A percentile compares a stretch with the other conserved stretches of the same genome.
Evolutionary conservation across 208 protist genomes (phyloP).

Genomic region (Trypanosoma scelopori): DNA sequence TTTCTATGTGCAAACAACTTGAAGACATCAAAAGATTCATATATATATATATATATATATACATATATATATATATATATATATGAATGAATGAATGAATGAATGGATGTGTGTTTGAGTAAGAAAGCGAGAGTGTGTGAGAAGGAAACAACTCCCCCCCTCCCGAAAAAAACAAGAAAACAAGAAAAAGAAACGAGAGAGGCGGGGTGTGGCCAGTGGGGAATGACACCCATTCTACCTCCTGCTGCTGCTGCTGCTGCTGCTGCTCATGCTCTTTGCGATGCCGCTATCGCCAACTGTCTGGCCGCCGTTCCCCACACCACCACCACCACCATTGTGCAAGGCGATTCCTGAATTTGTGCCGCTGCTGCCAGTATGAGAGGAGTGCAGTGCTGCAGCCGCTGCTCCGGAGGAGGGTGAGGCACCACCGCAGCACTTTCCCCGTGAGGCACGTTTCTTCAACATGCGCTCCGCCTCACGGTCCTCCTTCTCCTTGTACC

Average conservation of each 20-base stretch:
- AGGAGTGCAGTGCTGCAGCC: neutral
- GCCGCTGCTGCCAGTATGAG: no score
- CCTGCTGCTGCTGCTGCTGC: neutral
- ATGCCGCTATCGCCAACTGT: neutral
- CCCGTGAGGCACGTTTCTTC: conserved; percentile 52
- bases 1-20: neutral
- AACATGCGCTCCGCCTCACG: conserved; percentile 71
- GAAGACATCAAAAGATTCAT: neutral
- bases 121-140: no score
- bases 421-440: conserved; percentile 4
- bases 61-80: no score
- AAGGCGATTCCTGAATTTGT: no score
- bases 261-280: neutral
- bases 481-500: conserved; percentile 76
- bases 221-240: neutral
- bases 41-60: no score
- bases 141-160: no score
- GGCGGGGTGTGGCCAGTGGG: no score
- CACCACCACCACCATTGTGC: neutral
- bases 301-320: neutral
- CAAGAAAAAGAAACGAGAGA: no score
- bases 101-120: no score
- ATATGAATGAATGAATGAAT: no score
- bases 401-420: neutral
- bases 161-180: no score